A percentile compares a stretch with the other conserved stretches of the same genome.
Conservation (phyloP, 108 stramenopile species). For the Fistulifera solaris region DNA sequence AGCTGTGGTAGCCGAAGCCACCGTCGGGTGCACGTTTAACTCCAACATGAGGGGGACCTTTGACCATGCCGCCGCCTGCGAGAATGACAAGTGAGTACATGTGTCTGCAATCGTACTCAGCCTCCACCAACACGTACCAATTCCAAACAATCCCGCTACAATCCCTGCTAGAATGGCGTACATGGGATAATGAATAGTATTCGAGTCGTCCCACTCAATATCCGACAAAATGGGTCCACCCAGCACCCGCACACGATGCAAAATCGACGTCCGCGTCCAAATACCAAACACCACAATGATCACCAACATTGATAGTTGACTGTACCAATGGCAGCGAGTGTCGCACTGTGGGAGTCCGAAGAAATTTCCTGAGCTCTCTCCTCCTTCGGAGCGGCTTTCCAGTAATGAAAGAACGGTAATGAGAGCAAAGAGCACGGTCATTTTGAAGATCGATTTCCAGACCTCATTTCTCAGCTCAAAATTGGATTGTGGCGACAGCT, state of each 20-base stretch:
- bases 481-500: background rate
- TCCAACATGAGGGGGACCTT: conserved; percentile 81
- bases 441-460: background rate
- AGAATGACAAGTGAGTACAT: too few relatives aligned
- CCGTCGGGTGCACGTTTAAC: conserved; percentile 63
- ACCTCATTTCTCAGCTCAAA: background rate
- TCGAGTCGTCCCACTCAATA: conserved; percentile 59
- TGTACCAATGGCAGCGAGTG: conserved; percentile 1
- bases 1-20: conserved; percentile 53
- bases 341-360: background rate
- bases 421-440: conserved; percentile 23
- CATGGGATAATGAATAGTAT: conserved; percentile 67
- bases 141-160: conserved; percentile 83
- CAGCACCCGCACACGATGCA: background rate
- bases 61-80: conserved; percentile 74
- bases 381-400: conserved; percentile 15
- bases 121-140: conserved; percentile 28
- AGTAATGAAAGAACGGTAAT: conserved; percentile 64
- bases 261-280: background rate
- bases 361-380: background rate
- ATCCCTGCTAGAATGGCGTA: conserved; percentile 80
- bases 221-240: conserved; percentile 25
- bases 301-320: background rate
- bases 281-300: background rate
- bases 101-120: too few relatives aligned